These are phyloP conservation scores for Kazachstania martiniae DNA, from an alignment of 805 yeast genomes.

Conservation along the genomic window DNA sequence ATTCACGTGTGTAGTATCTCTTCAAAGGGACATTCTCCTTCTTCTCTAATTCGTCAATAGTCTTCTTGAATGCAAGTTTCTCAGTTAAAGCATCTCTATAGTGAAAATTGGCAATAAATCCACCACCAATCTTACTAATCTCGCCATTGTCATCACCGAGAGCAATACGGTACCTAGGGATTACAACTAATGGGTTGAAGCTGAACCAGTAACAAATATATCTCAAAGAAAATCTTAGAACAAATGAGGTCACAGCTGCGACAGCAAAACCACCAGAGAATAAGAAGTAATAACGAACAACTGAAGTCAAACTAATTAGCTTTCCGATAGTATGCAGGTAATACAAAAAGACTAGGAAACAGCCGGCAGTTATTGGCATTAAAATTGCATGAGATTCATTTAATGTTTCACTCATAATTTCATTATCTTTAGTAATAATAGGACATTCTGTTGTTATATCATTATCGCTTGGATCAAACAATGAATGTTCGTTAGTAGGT, in stretches of 20 bases:
- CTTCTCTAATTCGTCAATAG: conserved; percentile 22
- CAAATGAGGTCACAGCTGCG: conserved; percentile 2
- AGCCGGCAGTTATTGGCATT: background rate
- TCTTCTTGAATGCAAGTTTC: conserved; percentile 11
- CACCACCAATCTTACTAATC: conserved; percentile 28
- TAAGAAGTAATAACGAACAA: background rate
- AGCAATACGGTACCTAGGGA: conserved; percentile 33
- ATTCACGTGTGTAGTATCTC: conserved; percentile 8
- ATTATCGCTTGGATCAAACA: conserved; percentile 34
- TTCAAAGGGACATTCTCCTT: conserved; percentile 2
- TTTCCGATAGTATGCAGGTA: background rate
- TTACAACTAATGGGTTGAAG: conserved; percentile 20
- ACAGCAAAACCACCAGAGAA: background rate
- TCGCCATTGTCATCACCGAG: conserved; percentile 32
- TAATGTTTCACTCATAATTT: conserved; percentile 2
- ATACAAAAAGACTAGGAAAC: background rate
- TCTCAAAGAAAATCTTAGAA: background rate
- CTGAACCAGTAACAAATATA: conserved; percentile 2
- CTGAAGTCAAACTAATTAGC: background rate
- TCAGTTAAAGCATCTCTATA: conserved; percentile 14
- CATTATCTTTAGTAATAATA: conserved; percentile 3
- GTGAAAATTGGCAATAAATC: conserved; percentile 23
- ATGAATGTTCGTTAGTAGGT: conserved; percentile 29
- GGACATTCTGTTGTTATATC: conserved; percentile 19
- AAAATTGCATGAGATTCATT: background rate